Percentiles rank a stretch among this genome's conserved stretches.
phyloP scores from a whole-genome alignment of 805 yeast species.

The Scheffersomyces amazonensis region DNA sequence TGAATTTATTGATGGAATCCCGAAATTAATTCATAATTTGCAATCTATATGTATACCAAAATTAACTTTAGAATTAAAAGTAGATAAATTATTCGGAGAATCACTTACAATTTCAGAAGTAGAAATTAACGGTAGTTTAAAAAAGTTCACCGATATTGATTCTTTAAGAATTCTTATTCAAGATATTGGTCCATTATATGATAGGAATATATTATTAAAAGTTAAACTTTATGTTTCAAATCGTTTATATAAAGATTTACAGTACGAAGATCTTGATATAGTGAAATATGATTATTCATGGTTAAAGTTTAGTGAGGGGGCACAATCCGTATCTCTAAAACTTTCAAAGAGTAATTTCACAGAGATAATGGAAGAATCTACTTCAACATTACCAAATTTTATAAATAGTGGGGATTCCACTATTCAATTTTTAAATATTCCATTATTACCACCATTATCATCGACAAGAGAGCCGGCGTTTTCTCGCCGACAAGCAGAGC shows the following conservation, averaged over 20 bases:
- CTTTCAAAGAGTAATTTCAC: neutral
- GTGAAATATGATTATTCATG: neutral
- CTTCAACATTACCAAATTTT: neutral
- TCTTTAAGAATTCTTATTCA: conserved; percentile 10
- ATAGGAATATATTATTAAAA: conserved; percentile 13
- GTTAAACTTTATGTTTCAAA: conserved; percentile 3
- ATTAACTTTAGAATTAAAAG: conserved; percentile 15
- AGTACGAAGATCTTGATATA: neutral
- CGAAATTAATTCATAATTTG: conserved; percentile 8
- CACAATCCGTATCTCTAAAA: neutral
- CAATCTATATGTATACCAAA: conserved; percentile 21
- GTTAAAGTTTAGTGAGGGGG: neutral
- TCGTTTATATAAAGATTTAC: neutral
- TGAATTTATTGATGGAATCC: conserved; percentile 13
- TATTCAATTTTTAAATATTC: conserved; percentile 15
- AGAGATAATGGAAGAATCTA: neutral
- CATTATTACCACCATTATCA: conserved; percentile 28
- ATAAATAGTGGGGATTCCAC: neutral
- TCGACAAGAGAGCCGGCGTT: conserved; percentile 29
- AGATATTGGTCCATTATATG: conserved; percentile 11
- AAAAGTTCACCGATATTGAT: conserved; percentile 6
- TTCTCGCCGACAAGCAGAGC: conserved; percentile 34
- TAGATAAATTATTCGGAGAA: conserved; percentile 11
- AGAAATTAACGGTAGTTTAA: conserved; percentile 21
- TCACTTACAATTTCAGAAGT: conserved; percentile 11